These are phyloP conservation scores for Psilocybe mexicana DNA, from an alignment of 1,284 basidiomycete species.

Conservation along the genomic window DNA sequence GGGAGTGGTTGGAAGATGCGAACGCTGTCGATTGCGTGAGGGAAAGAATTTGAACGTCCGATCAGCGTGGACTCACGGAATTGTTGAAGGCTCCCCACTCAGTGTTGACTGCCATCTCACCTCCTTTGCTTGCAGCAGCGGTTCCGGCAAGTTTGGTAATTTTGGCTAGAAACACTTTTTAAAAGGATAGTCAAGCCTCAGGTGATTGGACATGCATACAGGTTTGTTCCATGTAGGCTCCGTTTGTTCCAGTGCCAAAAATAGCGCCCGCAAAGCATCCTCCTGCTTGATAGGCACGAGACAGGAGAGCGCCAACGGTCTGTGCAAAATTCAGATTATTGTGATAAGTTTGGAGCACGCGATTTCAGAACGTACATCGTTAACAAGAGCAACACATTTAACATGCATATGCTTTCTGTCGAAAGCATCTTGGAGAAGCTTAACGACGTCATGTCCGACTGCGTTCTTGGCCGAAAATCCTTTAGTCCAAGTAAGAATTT, in stretches of 20 bases:
- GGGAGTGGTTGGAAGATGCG: slow-evolving; percentile 87
- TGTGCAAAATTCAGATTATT: slow-evolving; percentile 30
- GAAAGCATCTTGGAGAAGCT: slow-evolving; percentile 91
- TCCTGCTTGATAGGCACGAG: slow-evolving; percentile 89
- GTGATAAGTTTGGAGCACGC: slow-evolving; percentile 1
- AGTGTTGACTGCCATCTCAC: slow-evolving; percentile 93
- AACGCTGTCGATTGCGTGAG: slow-evolving; percentile 51
- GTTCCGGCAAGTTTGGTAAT: slow-evolving; percentile 80
- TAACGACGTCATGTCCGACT: slow-evolving; percentile 89
- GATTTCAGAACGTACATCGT: slow-evolving; percentile 68
- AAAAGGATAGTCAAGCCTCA: background rate
- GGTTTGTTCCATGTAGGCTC: slow-evolving; percentile 91
- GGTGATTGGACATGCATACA: slow-evolving; percentile 28
- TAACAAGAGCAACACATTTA: slow-evolving; percentile 91
- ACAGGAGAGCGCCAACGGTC: slow-evolving; percentile 95
- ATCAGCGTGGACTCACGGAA: slow-evolving; percentile 49
- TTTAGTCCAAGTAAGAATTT: slow-evolving; percentile 96
- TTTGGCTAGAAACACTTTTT: slow-evolving; percentile 44
- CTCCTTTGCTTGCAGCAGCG: slow-evolving; percentile 58
- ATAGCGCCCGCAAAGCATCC: slow-evolving; percentile 90
- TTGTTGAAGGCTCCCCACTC: slow-evolving; percentile 99
- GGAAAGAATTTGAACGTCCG: background rate
- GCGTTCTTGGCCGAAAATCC: slow-evolving; percentile 92
- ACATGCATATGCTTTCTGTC: slow-evolving; percentile 94
- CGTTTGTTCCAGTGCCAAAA: slow-evolving; percentile 98